phyloP scores from a whole-genome alignment of 73 alveolate genomes.

The Paramecium sonneborni region DNA sequence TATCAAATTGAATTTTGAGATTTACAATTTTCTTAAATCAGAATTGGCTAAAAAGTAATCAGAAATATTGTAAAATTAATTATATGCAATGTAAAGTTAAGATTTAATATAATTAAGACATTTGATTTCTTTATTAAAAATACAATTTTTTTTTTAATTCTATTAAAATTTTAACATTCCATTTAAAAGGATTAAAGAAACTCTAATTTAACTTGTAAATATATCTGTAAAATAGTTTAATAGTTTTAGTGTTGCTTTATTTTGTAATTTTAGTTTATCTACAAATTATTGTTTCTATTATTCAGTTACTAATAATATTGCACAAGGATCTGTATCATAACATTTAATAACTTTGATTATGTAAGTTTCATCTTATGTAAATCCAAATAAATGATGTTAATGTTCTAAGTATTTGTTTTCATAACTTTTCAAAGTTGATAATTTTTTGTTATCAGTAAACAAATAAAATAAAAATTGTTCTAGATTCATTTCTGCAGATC shows the following conservation, averaged over 20 bases:
- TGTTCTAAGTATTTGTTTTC: constrained; percentile 1
- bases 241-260: background rate
- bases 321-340: background rate
- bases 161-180: background rate
- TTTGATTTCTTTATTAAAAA: background rate
- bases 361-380: background rate
- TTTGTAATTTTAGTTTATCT: background rate
- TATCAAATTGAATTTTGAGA: background rate
- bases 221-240: background rate
- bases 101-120: background rate
- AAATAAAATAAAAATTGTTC: background rate
- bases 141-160: background rate
- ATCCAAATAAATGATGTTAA: background rate
- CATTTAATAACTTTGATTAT: background rate
- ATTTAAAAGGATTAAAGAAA: background rate
- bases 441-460: background rate
- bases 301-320: background rate
- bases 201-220: background rate
- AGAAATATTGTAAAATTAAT: background rate
- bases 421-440: background rate
- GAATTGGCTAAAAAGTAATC: background rate
- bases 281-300: background rate
- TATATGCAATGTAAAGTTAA: background rate
- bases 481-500: background rate
- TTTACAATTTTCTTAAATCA: background rate